These are phyloP conservation scores for Coemansia umbellata DNA, from an alignment of 192 early-diverging fungal genomes.

Conservation along the genomic window DNA sequence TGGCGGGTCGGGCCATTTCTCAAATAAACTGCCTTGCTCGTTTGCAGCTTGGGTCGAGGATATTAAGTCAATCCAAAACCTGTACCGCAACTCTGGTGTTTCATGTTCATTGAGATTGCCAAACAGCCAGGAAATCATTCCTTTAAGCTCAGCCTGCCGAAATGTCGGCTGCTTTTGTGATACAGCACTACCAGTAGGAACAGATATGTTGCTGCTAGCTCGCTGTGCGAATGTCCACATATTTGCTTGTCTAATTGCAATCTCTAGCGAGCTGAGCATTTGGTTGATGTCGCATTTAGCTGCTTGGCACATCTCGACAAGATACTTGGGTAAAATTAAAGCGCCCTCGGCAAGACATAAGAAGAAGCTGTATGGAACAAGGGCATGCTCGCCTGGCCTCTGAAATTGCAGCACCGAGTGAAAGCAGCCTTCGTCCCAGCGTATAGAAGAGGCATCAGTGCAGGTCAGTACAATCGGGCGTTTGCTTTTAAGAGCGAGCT, in stretches of 20 bases:
- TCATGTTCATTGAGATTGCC: constrained; percentile 14
- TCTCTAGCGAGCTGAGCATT: constrained; percentile 27
- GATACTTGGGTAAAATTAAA: constrained; percentile 19
- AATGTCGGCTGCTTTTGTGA: no score
- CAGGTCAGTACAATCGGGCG: constrained; percentile 83
- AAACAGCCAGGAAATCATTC: constrained; percentile 31
- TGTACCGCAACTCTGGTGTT: constrained; percentile 28
- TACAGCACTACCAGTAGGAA: background rate
- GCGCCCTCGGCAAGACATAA: constrained; percentile 34
- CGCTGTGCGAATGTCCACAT: background rate
- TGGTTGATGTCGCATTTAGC: constrained; percentile 34
- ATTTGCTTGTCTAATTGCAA: constrained; percentile 3
- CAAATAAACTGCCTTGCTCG: constrained; percentile 3
- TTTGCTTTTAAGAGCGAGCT: constrained; percentile 65
- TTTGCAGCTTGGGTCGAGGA: constrained; percentile 10
- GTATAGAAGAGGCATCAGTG: constrained; percentile 43
- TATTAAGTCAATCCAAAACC: constrained; percentile 29
- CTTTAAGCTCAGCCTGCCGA: constrained; percentile 20
- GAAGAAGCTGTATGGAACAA: constrained; percentile 46
- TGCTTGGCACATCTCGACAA: constrained; percentile 12
- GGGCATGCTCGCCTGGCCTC: constrained; percentile 18
- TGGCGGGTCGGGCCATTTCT: constrained; percentile 32
- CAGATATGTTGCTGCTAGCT: background rate
- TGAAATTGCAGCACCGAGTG: constrained; percentile 31
- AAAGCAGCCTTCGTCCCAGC: constrained; percentile 29